phyloP scores from a whole-genome alignment of 306 rosid species.

The Ormosia emarginata region DNA sequence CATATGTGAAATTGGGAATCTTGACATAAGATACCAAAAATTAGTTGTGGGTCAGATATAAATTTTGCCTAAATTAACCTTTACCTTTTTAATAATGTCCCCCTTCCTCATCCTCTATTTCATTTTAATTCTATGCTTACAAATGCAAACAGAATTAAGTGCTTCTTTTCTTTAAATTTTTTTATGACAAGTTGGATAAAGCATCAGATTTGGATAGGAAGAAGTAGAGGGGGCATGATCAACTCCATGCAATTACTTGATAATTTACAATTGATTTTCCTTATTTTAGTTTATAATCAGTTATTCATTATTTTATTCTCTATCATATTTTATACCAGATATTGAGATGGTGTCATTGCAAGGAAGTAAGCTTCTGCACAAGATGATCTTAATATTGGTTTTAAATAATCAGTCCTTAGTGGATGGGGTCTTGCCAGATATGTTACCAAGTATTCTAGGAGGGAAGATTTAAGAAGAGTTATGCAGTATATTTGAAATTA shows the following conservation, averaged over 20 bases:
- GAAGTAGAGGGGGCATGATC: too few species aligned
- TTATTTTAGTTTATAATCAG: neutral
- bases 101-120: too few species aligned
- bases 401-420: slow-evolving; percentile 49
- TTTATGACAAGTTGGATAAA: too few species aligned
- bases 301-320: neutral
- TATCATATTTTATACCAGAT: slow-evolving; percentile 38
- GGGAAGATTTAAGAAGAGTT: neutral
- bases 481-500: neutral
- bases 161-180: too few species aligned
- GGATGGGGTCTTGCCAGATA: slow-evolving; percentile 61
- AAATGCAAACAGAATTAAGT: too few species aligned
- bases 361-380: slow-evolving; percentile 65
- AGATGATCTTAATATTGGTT: slow-evolving; percentile 60
- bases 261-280: neutral
- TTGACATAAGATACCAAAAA: too few species aligned
- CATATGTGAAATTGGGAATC: too few species aligned
- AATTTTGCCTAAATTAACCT: too few species aligned
- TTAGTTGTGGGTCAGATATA: too few species aligned
- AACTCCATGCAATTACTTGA: slow-evolving; percentile 13
- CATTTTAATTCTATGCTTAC: too few species aligned
- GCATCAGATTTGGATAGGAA: slow-evolving; percentile 43
- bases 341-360: slow-evolving; percentile 53
- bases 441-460: slow-evolving; percentile 47
- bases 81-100: too few species aligned